Conservation (phyloP, 305 asterid species). For the Rubia tinctorum region DNA sequence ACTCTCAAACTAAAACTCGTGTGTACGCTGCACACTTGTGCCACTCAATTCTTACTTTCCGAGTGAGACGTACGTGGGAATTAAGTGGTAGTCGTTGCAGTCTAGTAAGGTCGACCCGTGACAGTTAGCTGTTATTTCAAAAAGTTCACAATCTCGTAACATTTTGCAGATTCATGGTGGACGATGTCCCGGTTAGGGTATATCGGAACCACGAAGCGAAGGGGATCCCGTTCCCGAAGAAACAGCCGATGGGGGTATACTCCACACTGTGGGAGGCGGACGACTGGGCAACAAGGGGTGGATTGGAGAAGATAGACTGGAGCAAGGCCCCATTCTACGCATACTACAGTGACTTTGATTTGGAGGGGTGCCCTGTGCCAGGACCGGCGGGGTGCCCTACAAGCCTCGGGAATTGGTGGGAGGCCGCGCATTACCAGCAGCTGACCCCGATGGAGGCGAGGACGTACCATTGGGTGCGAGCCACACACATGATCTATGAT, state of each 20-base stretch:
- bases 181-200: conserved; percentile 55
- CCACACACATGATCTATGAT: conserved; percentile 58
- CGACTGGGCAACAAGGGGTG: conserved; percentile 86
- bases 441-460: conserved; percentile 47
- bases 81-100: too few relatives aligned
- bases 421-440: conserved; percentile 43
- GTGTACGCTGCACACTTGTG: too few relatives aligned
- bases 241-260: conserved; percentile 62
- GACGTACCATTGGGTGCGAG: conserved; percentile 61
- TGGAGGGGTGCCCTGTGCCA: conserved; percentile 64
- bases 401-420: conserved; percentile 67
- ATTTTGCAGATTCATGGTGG: conserved; percentile 34
- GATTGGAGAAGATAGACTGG: conserved; percentile 74
- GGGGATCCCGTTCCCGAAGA: conserved; percentile 62
- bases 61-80: too few relatives aligned
- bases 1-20: too few relatives aligned
- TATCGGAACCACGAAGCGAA: conserved; percentile 64
- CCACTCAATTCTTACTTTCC: too few relatives aligned
- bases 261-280: conserved; percentile 86
- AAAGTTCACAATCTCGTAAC: too few relatives aligned
- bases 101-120: too few relatives aligned
- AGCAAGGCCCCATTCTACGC: conserved; percentile 70
- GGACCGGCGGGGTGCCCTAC: conserved; percentile 54
- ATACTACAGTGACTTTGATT: conserved; percentile 64
- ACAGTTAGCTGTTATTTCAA: not conserved